phyloP scores from a whole-genome alignment of 2,329 filamentous ascomycete genomes.

The Fusarium globosum region DNA sequence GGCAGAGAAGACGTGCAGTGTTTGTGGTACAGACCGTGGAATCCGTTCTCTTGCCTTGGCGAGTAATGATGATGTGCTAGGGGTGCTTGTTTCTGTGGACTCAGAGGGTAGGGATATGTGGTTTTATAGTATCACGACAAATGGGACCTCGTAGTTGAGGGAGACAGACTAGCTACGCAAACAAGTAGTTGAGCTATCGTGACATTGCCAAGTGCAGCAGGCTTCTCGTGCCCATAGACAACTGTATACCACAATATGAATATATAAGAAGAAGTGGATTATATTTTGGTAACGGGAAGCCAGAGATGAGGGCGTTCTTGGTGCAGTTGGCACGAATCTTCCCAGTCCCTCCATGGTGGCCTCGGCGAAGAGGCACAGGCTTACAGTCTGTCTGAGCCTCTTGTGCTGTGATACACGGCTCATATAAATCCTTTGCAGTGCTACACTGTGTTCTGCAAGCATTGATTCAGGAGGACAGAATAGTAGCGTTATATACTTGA shows the following conservation, averaged over 20 bases:
- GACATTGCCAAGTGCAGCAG: accelerated
- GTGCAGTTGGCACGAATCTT: too few relatives aligned
- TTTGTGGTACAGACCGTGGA: background rate
- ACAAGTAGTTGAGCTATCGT: accelerated
- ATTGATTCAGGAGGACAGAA: accelerated
- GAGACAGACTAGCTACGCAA: accelerated
- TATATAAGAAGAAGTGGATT: too few relatives aligned
- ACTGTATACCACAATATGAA: too few relatives aligned
- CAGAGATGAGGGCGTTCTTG: accelerated
- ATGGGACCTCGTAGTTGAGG: accelerated
- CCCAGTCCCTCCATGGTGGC: accelerated
- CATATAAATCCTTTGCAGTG: accelerated
- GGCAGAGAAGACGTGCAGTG: background rate
- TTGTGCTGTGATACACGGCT: accelerated
- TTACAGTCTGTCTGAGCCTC: accelerated
- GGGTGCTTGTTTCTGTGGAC: background rate
- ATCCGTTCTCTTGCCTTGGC: background rate
- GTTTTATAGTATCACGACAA: background rate
- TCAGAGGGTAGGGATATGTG: background rate
- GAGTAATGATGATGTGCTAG: background rate
- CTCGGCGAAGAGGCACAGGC: accelerated
- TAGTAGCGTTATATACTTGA: accelerated
- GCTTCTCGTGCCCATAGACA: too few relatives aligned
- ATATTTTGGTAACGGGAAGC: accelerated
- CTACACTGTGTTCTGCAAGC: accelerated